Conservation (phyloP, 2,329 filamentous ascomycete species). For the Hypoxylon sp. region DNA sequence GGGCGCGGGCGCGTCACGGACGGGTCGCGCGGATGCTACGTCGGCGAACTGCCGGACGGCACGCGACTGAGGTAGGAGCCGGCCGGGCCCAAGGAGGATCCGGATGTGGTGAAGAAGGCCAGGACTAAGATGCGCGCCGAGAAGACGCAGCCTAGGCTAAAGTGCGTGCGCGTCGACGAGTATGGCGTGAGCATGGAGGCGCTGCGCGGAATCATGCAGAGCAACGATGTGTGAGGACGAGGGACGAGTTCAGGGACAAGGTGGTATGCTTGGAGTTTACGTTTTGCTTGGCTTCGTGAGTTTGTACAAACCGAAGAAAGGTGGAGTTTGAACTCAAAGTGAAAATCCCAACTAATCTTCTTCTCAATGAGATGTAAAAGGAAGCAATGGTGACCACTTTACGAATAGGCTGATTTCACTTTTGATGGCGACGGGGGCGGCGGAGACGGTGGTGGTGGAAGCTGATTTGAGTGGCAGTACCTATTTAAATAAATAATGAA, state of each 20-base stretch:
- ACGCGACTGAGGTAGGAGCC: slow-evolving; percentile 16
- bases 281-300: slow-evolving; percentile 24
- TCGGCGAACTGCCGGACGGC: slow-evolving; percentile 13
- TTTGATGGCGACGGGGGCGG: slow-evolving; percentile 15
- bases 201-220: slow-evolving; percentile 26
- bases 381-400: not conserved
- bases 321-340: slow-evolving; percentile 9
- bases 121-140: not conserved
- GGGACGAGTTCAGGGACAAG: slow-evolving; percentile 3
- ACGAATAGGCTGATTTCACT: slow-evolving; percentile 12
- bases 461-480: not conserved
- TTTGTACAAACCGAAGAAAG: slow-evolving; percentile 12
- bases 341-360: not conserved
- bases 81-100: slow-evolving; percentile 13
- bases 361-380: no score
- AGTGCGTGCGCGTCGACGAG: slow-evolving; percentile 18
- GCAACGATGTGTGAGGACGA: slow-evolving; percentile 21
- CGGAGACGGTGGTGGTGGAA: slow-evolving; percentile 6
- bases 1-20: slow-evolving; percentile 18
- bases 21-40: slow-evolving; percentile 26
- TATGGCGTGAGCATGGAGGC: slow-evolving; percentile 11
- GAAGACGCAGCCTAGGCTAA: slow-evolving; percentile 13
- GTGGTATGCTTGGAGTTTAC: slow-evolving; percentile 14
- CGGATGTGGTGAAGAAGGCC: not conserved
- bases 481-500: slow-evolving; percentile 1